Evolutionary conservation across 768 basidiomycete species (phyloP), one percentile per base, ranked within the genome.

Genomic region (Phaffia tasmanica): DNA sequence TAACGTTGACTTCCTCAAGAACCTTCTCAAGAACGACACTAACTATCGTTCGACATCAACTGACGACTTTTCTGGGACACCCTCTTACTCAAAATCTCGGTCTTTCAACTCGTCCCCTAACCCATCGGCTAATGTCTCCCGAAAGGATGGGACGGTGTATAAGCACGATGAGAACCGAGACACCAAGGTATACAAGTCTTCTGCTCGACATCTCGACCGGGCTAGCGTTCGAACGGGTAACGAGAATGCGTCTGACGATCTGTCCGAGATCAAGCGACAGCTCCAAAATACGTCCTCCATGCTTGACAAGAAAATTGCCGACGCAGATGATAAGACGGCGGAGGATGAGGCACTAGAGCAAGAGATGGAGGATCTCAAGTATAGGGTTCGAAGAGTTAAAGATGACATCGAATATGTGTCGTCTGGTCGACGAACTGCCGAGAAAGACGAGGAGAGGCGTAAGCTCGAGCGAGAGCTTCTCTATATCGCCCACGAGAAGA

Each of bases 321-420:
- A 81, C 23, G 83, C 83, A 62, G 82, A 83, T 0, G 71, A 78
- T 2, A 79, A 83, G 53, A 84, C 86, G 0, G 83, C 80, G 2
- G 92, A 94, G 68, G 92, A 97, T 72, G 92, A 95, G 64, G 86
- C 81, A 59, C 80, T 99, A n/a, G 89, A 93, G 63, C 82, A 86
- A 55, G 95, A 98, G 76, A 81, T 95, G 78, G 83, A 86, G 8
- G 89, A 93, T 70, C 78, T 99, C 57, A 84, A 83, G 54, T 89
- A 89, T 72, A 83, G 86, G 32, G 89, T 95, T 56, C 84, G 84
- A 73, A 80, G 92, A 25, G 82, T 99, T 4, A 86, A 89, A 73
- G 90, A 95, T 59, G 94, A 98, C 75, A 79, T 99, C 35, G 91
- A 95, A 51, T 88, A 92, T 70, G 84, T 85, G 62, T 83, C 84